phyloP scores from a whole-genome alignment of 2,329 filamentous ascomycete genomes.

The Lecanicillium sp. region DNA sequence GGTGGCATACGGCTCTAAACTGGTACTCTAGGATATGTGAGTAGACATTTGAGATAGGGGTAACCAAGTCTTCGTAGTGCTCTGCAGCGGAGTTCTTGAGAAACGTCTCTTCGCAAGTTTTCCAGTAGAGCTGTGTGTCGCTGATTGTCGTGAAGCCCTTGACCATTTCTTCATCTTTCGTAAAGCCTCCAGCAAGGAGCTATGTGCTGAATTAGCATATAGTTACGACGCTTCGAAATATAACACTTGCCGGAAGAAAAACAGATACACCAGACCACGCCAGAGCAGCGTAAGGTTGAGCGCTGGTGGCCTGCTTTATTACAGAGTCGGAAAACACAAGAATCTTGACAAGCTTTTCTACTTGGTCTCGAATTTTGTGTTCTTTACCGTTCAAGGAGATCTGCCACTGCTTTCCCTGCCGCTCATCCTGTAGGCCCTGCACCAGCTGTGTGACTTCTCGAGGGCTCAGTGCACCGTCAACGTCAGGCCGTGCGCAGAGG shows the following conservation, averaged over 20 bases:
- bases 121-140: conserved; percentile 4
- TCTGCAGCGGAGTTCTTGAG: neutral
- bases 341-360: conserved; percentile 4
- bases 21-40: conserved; percentile 8
- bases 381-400: neutral
- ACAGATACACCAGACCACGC: conserved; percentile 8
- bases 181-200: neutral
- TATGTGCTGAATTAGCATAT: neutral
- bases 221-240: neutral
- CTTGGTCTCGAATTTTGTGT: neutral
- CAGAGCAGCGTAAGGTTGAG: conserved; percentile 1
- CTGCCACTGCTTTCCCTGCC: conserved; percentile 5
- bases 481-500: neutral
- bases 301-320: conserved; percentile 2
- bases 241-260: neutral
- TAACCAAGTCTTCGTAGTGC: neutral
- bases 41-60: neutral
- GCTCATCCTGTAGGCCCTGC: neutral
- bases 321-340: neutral
- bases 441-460: neutral
- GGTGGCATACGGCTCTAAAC: conserved; percentile 1
- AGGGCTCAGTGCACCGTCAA: neutral
- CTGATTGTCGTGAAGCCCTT: conserved; percentile 1
- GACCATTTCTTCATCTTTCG: conserved; percentile 4
- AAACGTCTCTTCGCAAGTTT: neutral